Conservation (phyloP, 306 rosid species). For the Leucaena leucocephala region DNA sequence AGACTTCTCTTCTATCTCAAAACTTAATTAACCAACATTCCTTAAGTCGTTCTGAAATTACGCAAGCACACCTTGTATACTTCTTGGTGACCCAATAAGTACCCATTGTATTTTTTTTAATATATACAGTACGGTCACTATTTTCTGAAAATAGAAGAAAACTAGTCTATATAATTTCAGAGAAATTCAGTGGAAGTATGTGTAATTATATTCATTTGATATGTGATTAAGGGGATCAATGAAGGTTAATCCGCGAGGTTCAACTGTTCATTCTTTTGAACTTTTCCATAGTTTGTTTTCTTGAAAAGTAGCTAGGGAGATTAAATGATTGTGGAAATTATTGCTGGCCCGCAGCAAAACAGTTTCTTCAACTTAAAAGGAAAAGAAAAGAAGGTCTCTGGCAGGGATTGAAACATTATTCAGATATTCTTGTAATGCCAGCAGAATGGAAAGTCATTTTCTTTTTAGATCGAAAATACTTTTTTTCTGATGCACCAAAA, state of each 20-base stretch:
- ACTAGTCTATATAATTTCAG: background rate
- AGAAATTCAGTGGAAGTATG: background rate
- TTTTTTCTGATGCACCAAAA: background rate
- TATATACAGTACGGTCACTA: background rate
- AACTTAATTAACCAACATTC: too few species aligned
- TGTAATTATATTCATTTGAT: too few species aligned
- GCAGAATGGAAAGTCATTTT: background rate
- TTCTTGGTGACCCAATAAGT: background rate
- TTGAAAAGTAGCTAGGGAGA: background rate
- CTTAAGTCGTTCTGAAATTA: too few species aligned
- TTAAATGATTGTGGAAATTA: conserved; percentile 1
- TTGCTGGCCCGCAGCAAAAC: background rate
- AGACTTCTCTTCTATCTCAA: too few species aligned
- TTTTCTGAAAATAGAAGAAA: background rate
- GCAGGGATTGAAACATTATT: background rate
- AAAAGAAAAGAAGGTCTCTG: background rate
- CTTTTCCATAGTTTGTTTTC: background rate
- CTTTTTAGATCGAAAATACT: background rate
- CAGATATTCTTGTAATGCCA: background rate
- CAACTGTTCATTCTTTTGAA: too few species aligned
- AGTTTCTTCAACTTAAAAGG: background rate
- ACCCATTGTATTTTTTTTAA: background rate
- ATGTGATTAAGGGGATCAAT: too few species aligned
- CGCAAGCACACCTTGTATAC: too few species aligned
- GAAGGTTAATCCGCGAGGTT: too few species aligned